These are phyloP conservation scores for Aureobasidium sp. DNA, from an alignment of 2,329 filamentous ascomycete species.

Conservation along the genomic window DNA sequence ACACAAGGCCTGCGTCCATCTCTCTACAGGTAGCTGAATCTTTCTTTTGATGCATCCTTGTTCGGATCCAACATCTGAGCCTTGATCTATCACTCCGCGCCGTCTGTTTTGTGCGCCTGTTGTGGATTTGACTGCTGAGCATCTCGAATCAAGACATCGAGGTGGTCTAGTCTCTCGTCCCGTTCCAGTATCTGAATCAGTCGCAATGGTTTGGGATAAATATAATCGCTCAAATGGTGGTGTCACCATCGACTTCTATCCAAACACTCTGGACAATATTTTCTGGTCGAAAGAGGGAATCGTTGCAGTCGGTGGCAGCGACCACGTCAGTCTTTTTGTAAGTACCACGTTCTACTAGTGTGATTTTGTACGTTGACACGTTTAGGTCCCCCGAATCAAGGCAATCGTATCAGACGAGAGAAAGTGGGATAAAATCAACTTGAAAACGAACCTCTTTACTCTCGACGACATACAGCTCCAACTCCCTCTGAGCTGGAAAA, in stretches of 20 bases:
- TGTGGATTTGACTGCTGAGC: background rate
- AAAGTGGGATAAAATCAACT: conserved; percentile 30
- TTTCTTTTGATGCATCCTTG: conserved; percentile 1
- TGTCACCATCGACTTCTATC: conserved; percentile 34
- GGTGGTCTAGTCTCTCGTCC: background rate
- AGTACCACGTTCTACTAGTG: conserved; percentile 22
- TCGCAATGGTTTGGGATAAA: conserved; percentile 12
- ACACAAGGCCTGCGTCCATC: too few species aligned
- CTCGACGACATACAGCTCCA: conserved; percentile 41
- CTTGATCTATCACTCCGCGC: background rate
- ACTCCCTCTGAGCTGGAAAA: conserved; percentile 39
- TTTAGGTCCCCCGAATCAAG: conserved; percentile 22
- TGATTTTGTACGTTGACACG: background rate
- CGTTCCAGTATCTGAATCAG: background rate
- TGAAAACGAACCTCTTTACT: conserved; percentile 49
- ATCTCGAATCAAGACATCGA: background rate
- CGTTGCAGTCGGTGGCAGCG: conserved; percentile 50
- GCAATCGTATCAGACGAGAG: conserved; percentile 26
- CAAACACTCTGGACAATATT: conserved; percentile 47
- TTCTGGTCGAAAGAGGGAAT: conserved; percentile 54
- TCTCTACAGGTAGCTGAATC: background rate
- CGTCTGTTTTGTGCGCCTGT: background rate
- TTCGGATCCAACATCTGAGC: conserved; percentile 16
- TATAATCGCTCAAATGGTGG: conserved; percentile 7
- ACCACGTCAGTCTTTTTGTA: conserved; percentile 49